Percentiles rank a stretch among this genome's conserved stretches.
phyloP scores from a whole-genome alignment of 768 basidiomycete species.

The Amylocystis lapponica region DNA sequence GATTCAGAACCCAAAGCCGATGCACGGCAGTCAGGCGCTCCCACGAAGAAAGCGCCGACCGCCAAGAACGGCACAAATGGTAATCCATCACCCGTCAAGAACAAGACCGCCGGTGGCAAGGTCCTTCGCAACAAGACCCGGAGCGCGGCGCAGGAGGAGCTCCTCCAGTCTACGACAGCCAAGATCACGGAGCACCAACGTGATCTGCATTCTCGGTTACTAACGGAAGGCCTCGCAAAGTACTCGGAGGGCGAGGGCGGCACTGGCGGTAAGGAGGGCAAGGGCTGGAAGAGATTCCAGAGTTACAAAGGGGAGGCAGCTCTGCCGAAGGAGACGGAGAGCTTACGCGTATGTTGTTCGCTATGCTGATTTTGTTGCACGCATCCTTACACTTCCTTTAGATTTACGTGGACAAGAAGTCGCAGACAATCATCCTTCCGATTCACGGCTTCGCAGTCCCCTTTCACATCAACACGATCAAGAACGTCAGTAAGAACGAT shows the following conservation, averaged over 20 bases:
- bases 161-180: conserved; percentile 68
- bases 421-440: conserved; percentile 85
- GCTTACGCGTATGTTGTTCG: conserved; percentile 55
- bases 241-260: conserved; percentile 81
- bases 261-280: conserved; percentile 75
- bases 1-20: conserved; percentile 53
- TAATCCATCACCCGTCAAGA: conserved; percentile 54
- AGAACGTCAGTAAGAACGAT: conserved; percentile 96
- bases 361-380: background rate
- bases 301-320: conserved; percentile 95
- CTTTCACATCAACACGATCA: conserved; percentile 97
- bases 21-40: conserved; percentile 51
- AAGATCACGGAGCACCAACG: conserved; percentile 85
- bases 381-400: conserved; percentile 25
- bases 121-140: conserved; percentile 89
- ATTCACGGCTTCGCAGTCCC: conserved; percentile 95
- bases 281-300: conserved; percentile 93
- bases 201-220: conserved; percentile 71
- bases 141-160: conserved; percentile 80
- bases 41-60: conserved; percentile 43
- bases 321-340: conserved; percentile 78
- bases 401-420: conserved; percentile 90
- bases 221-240: conserved; percentile 73
- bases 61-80: conserved; percentile 54
- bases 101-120: conserved; percentile 76